These are phyloP conservation scores for Musa schizocarpa DNA, from an alignment of 176 grass and related monocot genomes.

Conservation along the genomic window DNA sequence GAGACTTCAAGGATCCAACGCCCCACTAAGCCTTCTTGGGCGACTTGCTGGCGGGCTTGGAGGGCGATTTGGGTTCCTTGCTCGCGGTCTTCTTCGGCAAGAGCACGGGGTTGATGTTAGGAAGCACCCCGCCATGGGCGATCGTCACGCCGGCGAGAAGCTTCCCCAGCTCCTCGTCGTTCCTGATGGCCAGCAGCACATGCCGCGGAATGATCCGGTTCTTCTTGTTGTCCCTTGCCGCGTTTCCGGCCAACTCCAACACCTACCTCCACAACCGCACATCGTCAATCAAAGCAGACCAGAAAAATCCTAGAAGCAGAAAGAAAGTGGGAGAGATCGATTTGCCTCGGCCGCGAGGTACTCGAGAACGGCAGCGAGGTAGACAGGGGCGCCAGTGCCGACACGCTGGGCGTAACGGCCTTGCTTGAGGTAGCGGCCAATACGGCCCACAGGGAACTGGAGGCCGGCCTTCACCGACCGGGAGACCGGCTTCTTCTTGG, in stretches of 20 bases:
- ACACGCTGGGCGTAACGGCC: conserved; percentile 22
- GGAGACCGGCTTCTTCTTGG: conserved; percentile 22
- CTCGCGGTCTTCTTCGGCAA: conserved; percentile 18
- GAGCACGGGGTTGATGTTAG: conserved; percentile 26
- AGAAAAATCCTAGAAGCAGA: neutral
- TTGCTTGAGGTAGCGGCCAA: conserved; percentile 19
- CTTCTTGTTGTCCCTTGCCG: conserved; percentile 29
- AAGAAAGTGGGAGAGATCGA: neutral
- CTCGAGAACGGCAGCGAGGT: conserved; percentile 22
- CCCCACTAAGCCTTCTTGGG: conserved; percentile 15
- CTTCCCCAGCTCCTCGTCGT: conserved; percentile 26
- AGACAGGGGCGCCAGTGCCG: conserved; percentile 20
- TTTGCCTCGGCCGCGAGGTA: conserved; percentile 25
- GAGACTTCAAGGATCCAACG: too few species aligned
- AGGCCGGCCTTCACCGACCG: conserved; percentile 21
- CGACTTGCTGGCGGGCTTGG: conserved; percentile 14
- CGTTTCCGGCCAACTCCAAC: conserved; percentile 21
- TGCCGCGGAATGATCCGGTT: conserved; percentile 26
- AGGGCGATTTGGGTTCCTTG: conserved; percentile 22
- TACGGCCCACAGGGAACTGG: conserved; percentile 21
- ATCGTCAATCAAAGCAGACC: neutral
- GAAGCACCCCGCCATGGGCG: conserved; percentile 23
- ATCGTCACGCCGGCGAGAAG: conserved; percentile 22
- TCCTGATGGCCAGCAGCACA: conserved; percentile 21
- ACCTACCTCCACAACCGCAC: neutral